phyloP scores from a whole-genome alignment of 2,329 filamentous ascomycete genomes.

The Arachnopeziza araneosa region DNA sequence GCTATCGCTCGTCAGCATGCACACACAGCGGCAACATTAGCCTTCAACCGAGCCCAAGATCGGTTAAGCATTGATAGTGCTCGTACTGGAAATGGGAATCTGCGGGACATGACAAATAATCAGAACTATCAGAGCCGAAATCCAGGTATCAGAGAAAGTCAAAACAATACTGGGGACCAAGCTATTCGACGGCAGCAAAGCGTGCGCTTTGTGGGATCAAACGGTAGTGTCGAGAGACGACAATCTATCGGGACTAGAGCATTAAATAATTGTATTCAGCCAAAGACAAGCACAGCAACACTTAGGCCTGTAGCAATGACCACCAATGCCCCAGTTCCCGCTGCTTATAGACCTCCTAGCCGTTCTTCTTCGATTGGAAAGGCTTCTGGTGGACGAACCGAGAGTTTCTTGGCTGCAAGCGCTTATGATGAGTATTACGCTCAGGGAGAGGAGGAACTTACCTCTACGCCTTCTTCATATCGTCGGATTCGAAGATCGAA shows the following conservation, averaged over 20 bases:
- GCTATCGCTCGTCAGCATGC: constrained; percentile 51
- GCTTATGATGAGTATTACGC: constrained; percentile 38
- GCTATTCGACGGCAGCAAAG: constrained; percentile 44
- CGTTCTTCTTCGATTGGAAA: constrained; percentile 29
- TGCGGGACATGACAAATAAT: constrained; percentile 10
- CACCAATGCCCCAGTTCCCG: constrained; percentile 24
- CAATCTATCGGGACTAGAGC: constrained; percentile 22
- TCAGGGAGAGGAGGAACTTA: constrained; percentile 43
- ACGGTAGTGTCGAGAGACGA: constrained; percentile 22
- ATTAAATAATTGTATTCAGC: constrained; percentile 9
- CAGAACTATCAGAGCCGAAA: constrained; percentile 3
- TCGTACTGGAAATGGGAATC: constrained; percentile 22
- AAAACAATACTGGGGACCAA: constrained; percentile 11
- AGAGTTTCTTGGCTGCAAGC: constrained; percentile 34
- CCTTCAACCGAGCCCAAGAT: constrained; percentile 49
- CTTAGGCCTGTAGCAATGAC: constrained; percentile 25
- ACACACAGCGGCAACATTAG: constrained; percentile 55
- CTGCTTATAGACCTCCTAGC: constrained; percentile 27
- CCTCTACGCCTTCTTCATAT: constrained; percentile 43
- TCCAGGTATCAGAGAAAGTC: constrained; percentile 11
- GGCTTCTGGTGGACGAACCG: constrained; percentile 20
- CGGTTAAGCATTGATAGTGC: constrained; percentile 34
- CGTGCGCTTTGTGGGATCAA: constrained; percentile 42
- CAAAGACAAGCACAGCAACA: constrained; percentile 16
- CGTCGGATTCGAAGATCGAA: constrained; percentile 48